Evolutionary conservation across 208 protist species (phyloP).

Genomic region (Trypanosoma mega): DNA sequence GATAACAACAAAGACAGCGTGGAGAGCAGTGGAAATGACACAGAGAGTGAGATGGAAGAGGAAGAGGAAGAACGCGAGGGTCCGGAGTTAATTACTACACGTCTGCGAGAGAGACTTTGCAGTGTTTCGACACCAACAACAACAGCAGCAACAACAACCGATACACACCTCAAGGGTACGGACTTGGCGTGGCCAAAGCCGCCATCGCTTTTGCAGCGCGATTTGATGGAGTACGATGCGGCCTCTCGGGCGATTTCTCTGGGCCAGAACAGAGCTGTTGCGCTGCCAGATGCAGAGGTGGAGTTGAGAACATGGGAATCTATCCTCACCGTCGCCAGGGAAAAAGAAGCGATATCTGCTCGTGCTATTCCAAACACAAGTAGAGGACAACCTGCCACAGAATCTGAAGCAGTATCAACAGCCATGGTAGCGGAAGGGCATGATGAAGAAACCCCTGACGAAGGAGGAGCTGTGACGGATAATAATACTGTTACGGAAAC

Average conservation of each 20-base stretch:
- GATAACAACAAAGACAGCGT: background rate
- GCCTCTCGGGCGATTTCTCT: background rate
- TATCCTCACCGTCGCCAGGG: too few relatives aligned
- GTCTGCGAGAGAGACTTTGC: background rate
- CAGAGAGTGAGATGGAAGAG: background rate
- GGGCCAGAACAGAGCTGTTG: too few relatives aligned
- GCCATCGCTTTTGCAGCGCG: background rate
- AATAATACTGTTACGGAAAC: too few relatives aligned
- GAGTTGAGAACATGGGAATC: too few relatives aligned
- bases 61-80: background rate
- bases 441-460: too few relatives aligned
- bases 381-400: too few relatives aligned
- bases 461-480: too few relatives aligned
- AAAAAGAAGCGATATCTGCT: too few relatives aligned
- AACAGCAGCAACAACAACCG: background rate
- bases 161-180: background rate
- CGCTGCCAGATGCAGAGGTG: too few relatives aligned
- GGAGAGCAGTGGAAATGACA: background rate
- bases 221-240: background rate
- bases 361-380: too few relatives aligned
- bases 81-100: background rate
- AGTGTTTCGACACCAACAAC: background rate
- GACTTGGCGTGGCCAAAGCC: conserved; percentile 14
- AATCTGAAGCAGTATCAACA: too few relatives aligned
- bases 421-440: too few relatives aligned